Percentiles rank a stretch among this genome's conserved stretches.
These are phyloP conservation scores for Jacaranda copaia DNA, from an alignment of 257 asterid genomes.

Conservation along the genomic window DNA sequence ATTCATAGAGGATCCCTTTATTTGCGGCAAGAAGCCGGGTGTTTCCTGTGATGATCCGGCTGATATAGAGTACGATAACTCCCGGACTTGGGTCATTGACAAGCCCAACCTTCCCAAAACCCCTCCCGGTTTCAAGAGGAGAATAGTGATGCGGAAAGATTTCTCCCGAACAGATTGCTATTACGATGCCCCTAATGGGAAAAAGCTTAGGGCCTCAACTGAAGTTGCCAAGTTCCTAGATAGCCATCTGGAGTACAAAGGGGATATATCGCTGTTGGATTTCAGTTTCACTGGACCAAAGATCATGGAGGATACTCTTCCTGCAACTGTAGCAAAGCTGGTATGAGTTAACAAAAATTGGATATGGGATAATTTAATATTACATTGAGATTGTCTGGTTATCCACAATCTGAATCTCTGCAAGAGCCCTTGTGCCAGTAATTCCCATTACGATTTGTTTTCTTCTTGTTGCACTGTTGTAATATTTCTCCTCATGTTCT, in stretches of 20 bases:
- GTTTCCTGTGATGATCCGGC: slow-evolving; percentile 48
- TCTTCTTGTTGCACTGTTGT: too few relatives aligned
- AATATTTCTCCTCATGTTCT: not conserved
- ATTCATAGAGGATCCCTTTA: slow-evolving; percentile 48
- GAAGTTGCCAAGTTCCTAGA: slow-evolving; percentile 47
- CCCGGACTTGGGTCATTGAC: slow-evolving; percentile 53
- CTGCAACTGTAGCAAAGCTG: not conserved
- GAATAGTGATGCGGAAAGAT: slow-evolving; percentile 45
- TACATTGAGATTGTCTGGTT: not conserved
- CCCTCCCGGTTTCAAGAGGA: slow-evolving; percentile 56
- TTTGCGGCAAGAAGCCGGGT: slow-evolving; percentile 40
- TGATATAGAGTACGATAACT: slow-evolving; percentile 47
- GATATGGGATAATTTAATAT: not conserved
- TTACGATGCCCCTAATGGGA: slow-evolving; percentile 53
- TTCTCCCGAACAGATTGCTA: slow-evolving; percentile 46
- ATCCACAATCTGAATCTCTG: too few relatives aligned
- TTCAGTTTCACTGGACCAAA: slow-evolving; percentile 57
- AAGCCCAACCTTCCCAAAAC: slow-evolving; percentile 61
- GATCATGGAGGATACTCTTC: slow-evolving; percentile 46
- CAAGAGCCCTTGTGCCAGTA: not conserved
- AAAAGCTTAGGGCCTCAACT: slow-evolving; percentile 43
- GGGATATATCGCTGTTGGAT: slow-evolving; percentile 34
- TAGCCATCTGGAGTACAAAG: slow-evolving; percentile 37
- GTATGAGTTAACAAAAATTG: not conserved
- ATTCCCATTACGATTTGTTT: not conserved